Evolutionary conservation across 768 basidiomycete genomes (phyloP).

Genomic region (Leucosporidium scottii): DNA sequence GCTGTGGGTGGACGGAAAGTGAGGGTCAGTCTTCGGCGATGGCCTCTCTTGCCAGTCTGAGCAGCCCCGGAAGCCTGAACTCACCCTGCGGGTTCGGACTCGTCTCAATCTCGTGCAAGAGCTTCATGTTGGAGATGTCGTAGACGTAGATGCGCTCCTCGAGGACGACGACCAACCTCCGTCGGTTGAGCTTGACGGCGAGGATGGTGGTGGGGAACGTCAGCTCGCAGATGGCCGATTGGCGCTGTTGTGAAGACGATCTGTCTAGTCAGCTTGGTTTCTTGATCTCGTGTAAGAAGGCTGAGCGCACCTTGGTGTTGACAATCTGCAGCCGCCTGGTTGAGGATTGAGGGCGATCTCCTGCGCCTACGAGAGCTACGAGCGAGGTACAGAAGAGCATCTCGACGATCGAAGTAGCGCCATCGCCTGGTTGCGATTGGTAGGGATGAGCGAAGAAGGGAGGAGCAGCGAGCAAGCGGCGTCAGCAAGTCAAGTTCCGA

Average conservation of each 20-base stretch:
- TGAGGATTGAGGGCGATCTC: constrained; percentile 81
- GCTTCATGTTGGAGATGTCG: constrained; percentile 96
- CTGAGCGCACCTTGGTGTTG: constrained; percentile 77
- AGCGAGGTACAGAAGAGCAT: constrained; percentile 99
- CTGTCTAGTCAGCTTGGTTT: no score
- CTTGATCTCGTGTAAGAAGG: no score
- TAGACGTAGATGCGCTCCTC: constrained; percentile 99
- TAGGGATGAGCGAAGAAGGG: no score
- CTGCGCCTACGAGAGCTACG: constrained; percentile 91
- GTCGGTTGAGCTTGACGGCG: constrained; percentile 95
- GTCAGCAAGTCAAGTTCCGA: no score
- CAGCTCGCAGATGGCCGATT: constrained; percentile 98
- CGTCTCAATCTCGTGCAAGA: constrained; percentile 95
- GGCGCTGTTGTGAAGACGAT: constrained; percentile 68
- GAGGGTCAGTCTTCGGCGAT: background rate
- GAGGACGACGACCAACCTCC: constrained; percentile 89
- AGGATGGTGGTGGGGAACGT: constrained; percentile 94
- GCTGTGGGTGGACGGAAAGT: constrained; percentile 47
- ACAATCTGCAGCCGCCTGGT: constrained; percentile 94
- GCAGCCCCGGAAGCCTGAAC: constrained; percentile 9
- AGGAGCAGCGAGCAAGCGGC: no score
- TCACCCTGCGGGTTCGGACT: constrained; percentile 87
- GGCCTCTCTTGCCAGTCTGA: no score
- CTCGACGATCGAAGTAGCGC: constrained; percentile 91
- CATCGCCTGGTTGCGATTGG: constrained; percentile 57